Evolutionary conservation across 2,329 filamentous ascomycete genomes (phyloP).

Genomic region (Cladophialophora psammophila): DNA sequence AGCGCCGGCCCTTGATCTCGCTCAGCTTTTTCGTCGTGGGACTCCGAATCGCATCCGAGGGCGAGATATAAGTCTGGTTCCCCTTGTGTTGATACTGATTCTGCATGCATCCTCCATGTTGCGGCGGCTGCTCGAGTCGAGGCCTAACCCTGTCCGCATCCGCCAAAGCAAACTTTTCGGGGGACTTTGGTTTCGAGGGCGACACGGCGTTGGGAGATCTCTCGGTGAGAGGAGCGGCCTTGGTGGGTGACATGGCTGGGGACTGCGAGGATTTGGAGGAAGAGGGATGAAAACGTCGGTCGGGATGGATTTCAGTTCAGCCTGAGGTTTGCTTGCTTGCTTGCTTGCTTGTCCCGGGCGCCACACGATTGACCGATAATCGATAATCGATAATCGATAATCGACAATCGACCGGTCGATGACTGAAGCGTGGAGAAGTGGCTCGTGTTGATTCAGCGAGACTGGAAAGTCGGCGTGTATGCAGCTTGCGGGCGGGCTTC

Average conservation of each 20-base stretch:
- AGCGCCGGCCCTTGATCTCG: constrained; percentile 58
- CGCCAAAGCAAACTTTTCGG: constrained; percentile 10
- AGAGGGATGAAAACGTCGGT: too few species aligned
- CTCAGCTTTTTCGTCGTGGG: constrained; percentile 59
- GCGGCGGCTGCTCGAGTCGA: constrained; percentile 20
- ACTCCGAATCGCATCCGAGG: constrained; percentile 59
- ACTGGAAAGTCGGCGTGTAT: too few species aligned
- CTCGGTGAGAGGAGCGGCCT: constrained; percentile 27
- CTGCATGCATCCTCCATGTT: neutral
- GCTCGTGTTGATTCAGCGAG: too few species aligned
- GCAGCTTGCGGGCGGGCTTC: too few species aligned
- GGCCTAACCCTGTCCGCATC: constrained; percentile 25
- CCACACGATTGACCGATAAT: too few species aligned
- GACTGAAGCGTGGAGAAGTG: too few species aligned
- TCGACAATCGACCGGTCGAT: too few species aligned
- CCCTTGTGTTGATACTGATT: constrained; percentile 4
- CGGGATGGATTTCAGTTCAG: too few species aligned
- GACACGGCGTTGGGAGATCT: constrained; percentile 32
- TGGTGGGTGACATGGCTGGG: constrained; percentile 27
- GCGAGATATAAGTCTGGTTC: constrained; percentile 54
- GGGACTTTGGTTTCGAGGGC: constrained; percentile 28
- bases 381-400: too few species aligned
- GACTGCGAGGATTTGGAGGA: too few species aligned
- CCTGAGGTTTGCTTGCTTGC: too few species aligned
- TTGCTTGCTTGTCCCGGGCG: too few species aligned